Evolutionary conservation across 345 rosid genomes (phyloP).

Genomic region (Aurinia saxatilis): DNA sequence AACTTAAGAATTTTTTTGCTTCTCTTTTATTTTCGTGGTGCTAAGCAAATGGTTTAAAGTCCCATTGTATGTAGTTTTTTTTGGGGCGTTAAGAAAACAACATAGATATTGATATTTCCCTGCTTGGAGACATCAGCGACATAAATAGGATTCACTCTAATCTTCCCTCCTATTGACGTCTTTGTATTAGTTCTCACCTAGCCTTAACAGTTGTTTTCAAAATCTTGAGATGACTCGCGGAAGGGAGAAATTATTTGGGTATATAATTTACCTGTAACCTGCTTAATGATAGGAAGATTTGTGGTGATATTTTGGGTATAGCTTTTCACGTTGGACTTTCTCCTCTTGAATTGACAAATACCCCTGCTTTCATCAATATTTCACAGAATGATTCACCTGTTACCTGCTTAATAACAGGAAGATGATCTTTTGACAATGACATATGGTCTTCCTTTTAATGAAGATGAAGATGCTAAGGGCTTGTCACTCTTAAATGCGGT

Average conservation of each 20-base stretch:
- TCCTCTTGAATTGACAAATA: neutral
- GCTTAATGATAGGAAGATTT: neutral
- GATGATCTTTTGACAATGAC: constrained; percentile 90
- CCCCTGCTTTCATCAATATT: neutral
- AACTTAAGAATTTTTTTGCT: constrained; percentile 40
- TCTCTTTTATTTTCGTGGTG: constrained; percentile 20
- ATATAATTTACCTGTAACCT: neutral
- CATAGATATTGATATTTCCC: neutral
- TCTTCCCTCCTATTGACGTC: neutral
- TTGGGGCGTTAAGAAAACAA: neutral
- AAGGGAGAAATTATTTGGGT: neutral
- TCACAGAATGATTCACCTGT: constrained; percentile 1
- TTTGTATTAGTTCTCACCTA: neutral
- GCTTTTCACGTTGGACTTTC: neutral
- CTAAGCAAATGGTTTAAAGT: neutral
- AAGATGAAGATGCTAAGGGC: constrained; percentile 79
- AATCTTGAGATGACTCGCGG: neutral
- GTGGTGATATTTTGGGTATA: neutral
- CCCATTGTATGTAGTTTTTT: neutral
- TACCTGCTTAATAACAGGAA: constrained; percentile 44
- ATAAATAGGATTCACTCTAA: neutral
- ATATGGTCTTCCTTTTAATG: constrained; percentile 79
- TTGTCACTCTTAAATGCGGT: constrained; percentile 75
- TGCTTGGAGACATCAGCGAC: neutral
- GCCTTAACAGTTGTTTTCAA: neutral